Evolutionary conservation across 106 monocot genomes (phyloP).

Genomic region (Gastrodia elata): DNA sequence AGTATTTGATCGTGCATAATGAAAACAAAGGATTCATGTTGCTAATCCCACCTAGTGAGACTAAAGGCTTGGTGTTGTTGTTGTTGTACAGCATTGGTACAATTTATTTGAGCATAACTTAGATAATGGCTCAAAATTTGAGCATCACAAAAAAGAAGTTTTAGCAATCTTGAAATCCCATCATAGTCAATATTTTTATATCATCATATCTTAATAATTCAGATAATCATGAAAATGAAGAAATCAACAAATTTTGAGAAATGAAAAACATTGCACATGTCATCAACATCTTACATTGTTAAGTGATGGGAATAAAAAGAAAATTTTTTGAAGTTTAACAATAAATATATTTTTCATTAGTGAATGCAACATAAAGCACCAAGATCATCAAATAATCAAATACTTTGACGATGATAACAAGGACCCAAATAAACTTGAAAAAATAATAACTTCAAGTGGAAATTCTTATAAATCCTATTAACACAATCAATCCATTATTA

Average conservation of each 20-base stretch:
- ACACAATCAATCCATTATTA: background rate
- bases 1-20: too few relatives aligned
- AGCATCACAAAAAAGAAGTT: background rate
- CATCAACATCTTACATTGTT: background rate
- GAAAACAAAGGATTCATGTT: too few relatives aligned
- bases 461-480: background rate
- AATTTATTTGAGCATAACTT: too few relatives aligned
- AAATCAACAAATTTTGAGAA: background rate
- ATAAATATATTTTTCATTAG: background rate
- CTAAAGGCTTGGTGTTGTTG: too few relatives aligned
- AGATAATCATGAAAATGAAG: background rate
- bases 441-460: background rate
- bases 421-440: background rate
- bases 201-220: background rate
- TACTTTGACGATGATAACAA: background rate
- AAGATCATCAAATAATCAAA: conserved; percentile 1
- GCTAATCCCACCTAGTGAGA: too few relatives aligned
- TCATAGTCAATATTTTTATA: background rate
- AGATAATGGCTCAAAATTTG: background rate
- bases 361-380: background rate
- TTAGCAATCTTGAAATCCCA: background rate
- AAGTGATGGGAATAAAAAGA: background rate
- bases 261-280: background rate
- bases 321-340: background rate
- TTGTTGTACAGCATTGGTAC: too few relatives aligned